phyloP scores from a whole-genome alignment of 1,139 yeast genomes.

The Tardiomyces digboiensis region DNA sequence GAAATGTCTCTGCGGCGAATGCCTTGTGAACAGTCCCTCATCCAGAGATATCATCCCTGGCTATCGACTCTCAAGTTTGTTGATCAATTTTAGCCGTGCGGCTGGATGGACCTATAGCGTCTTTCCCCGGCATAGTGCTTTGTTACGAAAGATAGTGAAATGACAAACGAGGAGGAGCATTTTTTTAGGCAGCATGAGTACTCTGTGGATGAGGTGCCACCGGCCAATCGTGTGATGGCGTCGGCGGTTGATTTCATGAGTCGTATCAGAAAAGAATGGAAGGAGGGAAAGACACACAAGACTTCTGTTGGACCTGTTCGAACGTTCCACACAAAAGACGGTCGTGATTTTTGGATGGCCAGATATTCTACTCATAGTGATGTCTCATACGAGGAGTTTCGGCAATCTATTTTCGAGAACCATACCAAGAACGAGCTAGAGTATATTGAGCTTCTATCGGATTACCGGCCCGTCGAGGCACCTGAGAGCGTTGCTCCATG shows the following conservation, averaged over 20 bases:
- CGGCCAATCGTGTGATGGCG: background rate
- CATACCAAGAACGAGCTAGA: slow-evolving; percentile 30
- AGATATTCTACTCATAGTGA: slow-evolving; percentile 29
- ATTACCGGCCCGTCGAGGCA: slow-evolving; percentile 12
- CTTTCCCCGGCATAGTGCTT: too few species aligned
- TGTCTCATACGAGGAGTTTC: slow-evolving; percentile 19
- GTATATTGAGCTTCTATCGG: slow-evolving; percentile 31
- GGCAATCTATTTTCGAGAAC: slow-evolving; percentile 20
- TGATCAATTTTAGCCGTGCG: too few species aligned
- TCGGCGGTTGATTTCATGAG: background rate
- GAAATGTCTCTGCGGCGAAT: too few species aligned
- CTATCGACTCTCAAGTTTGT: too few species aligned
- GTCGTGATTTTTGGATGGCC: slow-evolving; percentile 35
- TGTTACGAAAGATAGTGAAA: too few species aligned
- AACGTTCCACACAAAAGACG: slow-evolving; percentile 27
- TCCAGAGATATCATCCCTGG: too few species aligned
- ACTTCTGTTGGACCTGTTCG: slow-evolving; percentile 9
- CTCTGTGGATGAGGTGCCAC: background rate
- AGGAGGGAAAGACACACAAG: background rate
- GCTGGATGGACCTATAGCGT: too few species aligned
- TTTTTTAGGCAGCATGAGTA: background rate
- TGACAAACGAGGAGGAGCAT: background rate
- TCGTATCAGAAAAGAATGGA: background rate
- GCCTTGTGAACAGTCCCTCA: too few species aligned
- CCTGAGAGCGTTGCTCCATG: slow-evolving; percentile 9